A percentile compares a stretch with the other conserved stretches of the same genome.
phyloP scores from a whole-genome alignment of 2,329 filamentous ascomycete species.

The Kalmusia sp. region DNA sequence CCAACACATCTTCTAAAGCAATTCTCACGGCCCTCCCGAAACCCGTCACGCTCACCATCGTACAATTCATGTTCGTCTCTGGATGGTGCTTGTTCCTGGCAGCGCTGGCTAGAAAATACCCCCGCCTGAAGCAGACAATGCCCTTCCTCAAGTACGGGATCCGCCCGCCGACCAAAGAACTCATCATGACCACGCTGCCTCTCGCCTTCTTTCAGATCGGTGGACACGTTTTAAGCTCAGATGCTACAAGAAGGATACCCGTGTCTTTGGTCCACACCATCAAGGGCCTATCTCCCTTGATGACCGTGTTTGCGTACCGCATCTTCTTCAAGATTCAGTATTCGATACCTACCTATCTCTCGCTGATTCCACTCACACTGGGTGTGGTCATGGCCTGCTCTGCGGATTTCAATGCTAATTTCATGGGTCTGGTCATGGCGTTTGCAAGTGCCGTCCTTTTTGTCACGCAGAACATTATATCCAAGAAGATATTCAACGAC shows the following conservation, averaged over 20 bases:
- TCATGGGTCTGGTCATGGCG: slow-evolving; percentile 88
- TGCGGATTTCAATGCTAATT: slow-evolving; percentile 85
- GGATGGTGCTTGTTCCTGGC: slow-evolving; percentile 84
- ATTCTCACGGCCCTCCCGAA: slow-evolving; percentile 92
- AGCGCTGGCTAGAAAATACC: slow-evolving; percentile 76
- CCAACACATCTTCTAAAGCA: slow-evolving; percentile 97
- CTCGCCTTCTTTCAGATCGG: slow-evolving; percentile 91
- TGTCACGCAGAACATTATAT: slow-evolving; percentile 98
- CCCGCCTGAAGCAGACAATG: slow-evolving; percentile 71
- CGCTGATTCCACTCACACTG: slow-evolving; percentile 85
- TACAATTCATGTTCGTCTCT: slow-evolving; percentile 94
- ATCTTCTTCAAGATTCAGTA: slow-evolving; percentile 89
- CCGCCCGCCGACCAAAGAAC: slow-evolving; percentile 77
- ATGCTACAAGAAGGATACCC: slow-evolving; percentile 91
- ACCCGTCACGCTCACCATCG: slow-evolving; percentile 87
- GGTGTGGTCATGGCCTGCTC: slow-evolving; percentile 98
- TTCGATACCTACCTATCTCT: slow-evolving; percentile 75
- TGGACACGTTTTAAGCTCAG: slow-evolving; percentile 91
- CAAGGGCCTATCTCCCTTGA: slow-evolving; percentile 93
- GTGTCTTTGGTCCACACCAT: slow-evolving; percentile 98
- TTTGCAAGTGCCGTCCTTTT: slow-evolving; percentile 92
- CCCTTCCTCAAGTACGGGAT: slow-evolving; percentile 86
- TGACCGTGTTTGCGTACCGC: slow-evolving; percentile 93
- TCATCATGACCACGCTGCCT: slow-evolving; percentile 87
- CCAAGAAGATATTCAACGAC: slow-evolving; percentile 97